Base-by-base conservation (phyloP, 1,284 basidiomycete genomes). In the Leucocoprinus gongylophorus region DNA sequence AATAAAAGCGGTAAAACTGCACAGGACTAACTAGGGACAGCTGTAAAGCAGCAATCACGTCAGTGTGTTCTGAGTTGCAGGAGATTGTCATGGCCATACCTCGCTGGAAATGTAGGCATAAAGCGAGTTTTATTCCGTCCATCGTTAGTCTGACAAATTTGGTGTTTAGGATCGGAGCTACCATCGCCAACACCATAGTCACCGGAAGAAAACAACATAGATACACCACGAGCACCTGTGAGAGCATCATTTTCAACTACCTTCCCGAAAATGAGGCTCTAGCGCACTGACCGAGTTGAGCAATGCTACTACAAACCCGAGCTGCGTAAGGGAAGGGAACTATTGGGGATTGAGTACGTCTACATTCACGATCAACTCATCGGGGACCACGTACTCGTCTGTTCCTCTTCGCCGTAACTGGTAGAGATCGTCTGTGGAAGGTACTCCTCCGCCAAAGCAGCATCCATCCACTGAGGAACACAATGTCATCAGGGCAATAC, bases 111-210 rank as follows among this genome's bases (percentile, higher is more conserved):
- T 2, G 58, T 57, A 10, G 85, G 83, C 15, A 81, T 58, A 67
- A 89, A 88, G 41, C 65, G 63, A 3, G 72, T 75, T 12, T 50
- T 62, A 57, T 83, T 82, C 29, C 58, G 68, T 5, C 77, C 81
- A 54, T 81, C 75, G 60, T 88, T 88, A 20, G 77, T 74, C 48
- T 74, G 64, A 64, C 87, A 90, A 37, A 62, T 29, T 46, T 79
- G 74, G 13, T 70, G 73, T 0, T 67, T 67, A 30, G 79, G 75
- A 58, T 80, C 55, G 0, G 71, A 33, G 53, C 78, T 62, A 5
- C 76, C 74, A 59, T 81, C 81, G 13, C 85, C 87, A 8, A 88
- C 87, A 48, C 87, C 87, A 15, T 65, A 67, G 56, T 90, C 86
- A 23, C 87, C 86, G 18, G 80, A 81, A n/a, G 78, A 72, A 63